Evolutionary conservation across 1,139 yeast genomes (phyloP).

Genomic region (Suhomyces kunorum): DNA sequence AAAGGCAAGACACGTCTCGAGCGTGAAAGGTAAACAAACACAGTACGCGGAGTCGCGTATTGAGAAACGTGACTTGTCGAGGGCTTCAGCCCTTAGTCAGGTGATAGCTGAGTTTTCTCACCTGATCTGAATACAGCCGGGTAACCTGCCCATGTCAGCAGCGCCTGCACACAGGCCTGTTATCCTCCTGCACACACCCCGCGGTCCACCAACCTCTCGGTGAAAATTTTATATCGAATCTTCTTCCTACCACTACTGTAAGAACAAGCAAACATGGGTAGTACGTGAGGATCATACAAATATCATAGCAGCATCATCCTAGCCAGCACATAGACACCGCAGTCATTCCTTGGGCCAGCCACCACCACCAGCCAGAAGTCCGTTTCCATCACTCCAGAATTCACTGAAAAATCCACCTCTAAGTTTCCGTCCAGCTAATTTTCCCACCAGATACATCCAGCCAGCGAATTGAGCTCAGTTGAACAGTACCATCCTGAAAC

Average conservation of each 20-base stretch:
- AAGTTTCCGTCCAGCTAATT: no score
- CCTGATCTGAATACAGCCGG: constrained; percentile 6
- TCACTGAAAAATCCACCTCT: background rate
- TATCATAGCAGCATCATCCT: background rate
- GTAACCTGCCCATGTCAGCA: background rate
- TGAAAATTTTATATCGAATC: constrained; percentile 14
- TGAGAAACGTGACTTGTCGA: no score
- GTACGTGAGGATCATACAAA: constrained; percentile 43
- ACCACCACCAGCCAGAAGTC: no score
- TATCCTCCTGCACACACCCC: constrained; percentile 12
- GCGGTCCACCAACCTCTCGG: constrained; percentile 9
- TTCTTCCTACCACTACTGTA: constrained; percentile 18
- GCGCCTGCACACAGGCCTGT: background rate
- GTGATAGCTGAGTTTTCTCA: background rate
- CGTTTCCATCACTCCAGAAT: no score
- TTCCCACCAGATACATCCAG: no score
- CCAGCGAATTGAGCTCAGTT: no score
- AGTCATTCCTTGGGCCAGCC: no score
- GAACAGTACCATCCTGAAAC: background rate
- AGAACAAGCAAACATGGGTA: constrained; percentile 59
- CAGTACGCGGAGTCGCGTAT: constrained; percentile 9
- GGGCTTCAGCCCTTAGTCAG: constrained; percentile 11
- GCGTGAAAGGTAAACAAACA: constrained; percentile 14
- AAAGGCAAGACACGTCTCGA: constrained; percentile 1
- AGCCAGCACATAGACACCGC: background rate